Base-by-base conservation (phyloP, 805 yeast genomes). In the Candida boidinii region DNA sequence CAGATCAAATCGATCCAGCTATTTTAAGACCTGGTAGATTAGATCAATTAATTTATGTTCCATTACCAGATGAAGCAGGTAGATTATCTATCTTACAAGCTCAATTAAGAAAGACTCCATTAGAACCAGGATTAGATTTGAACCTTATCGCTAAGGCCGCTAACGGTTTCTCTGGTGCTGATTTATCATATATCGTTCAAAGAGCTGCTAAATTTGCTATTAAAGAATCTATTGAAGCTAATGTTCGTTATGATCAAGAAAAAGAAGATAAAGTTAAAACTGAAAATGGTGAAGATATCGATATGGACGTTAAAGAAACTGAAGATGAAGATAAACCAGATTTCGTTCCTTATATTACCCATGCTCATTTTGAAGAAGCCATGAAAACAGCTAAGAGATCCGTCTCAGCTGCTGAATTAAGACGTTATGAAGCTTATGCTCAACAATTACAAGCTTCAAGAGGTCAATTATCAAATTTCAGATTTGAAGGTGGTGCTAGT, bases 111-210 rank as follows among this genome's bases (percentile, higher is more conserved):
- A 92, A 92, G 68, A 83, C 98, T 28, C 99, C 99, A 50, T 72
- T 92, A 54, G 98, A 94, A 66, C 98, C 98, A 44, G 96, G 95
- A 38, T 70, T 92, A 53, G 90, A 86, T 48, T 72, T 92, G 54
- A 60, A 65, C 31, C 87, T 88, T 56, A 87, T 92, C 58, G 94
- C 98, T 38, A 83, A 80, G 64, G 79, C 84, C 43, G 87, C 98
- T n/a, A 76, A 81, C 49, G 99, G 99, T 17, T 92, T 92, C 74
- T 83, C 96, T 30, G 99, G 99, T 80, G 99, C 99, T 35, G 99
- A 92, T 70, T 76, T 92, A 65, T 77, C 84, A 26, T 92, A 88
- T 66, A 88, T 92, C 62, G 98, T 84, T 34, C 98, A 92, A 71
- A 86, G 99, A 66, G 79, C 98, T 33, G 99, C 98, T 45, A 92